Base-by-base conservation (phyloP, 352 stramenopile genomes). In the Globisporangium nagaii region DNA sequence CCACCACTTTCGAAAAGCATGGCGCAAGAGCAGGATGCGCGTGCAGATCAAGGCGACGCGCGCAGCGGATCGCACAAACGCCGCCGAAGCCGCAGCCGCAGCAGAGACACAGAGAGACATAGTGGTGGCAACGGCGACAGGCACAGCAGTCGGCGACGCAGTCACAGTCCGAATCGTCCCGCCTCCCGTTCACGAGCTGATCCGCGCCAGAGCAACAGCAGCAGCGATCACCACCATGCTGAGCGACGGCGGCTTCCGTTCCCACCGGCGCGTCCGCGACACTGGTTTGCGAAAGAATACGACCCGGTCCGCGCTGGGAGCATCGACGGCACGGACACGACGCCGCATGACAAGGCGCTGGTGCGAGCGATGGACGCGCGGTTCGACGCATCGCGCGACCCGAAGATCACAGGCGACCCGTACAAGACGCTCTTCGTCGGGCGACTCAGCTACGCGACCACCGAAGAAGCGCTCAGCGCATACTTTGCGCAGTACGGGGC, bases 201-300 rank as follows among this genome's bases (percentile, higher is more conserved):
- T 22, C 12, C 13, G 17, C 15, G 25, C 17, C 45, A 42, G 13
- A 11, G 24, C n/a, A 20, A n/a, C 24, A 27, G 30, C 9, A 1
- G 5, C 27, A 51, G 4, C 25, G 48, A 17, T 35, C 30, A 12
- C 36, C 35, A 46, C 17, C 9, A 46, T n/a, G n/a, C n/a, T n/a
- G 43, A 40, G 11, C 15, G n/a, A 28, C 43, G 22, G 7, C 25
- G 17, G 15, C 19, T 34, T 37, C 17, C 36, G 17, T n/a, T n/a
- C n/a, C 36, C 24, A 55, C 35, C 19, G 3, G 5, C 30, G 9
- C 46, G 31, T n/a, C 34, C 35, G 17, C 40, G 48, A 10, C 48
- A 56, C 59, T 93, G 83, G 83, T 90, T 86, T 52, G 83, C 80
- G 2, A 54, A 66, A 19, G 63, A 84, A 24, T 93, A 93, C 59